phyloP scores from a whole-genome alignment of 345 rosid genomes.

The Moricandia moricandioides region DNA sequence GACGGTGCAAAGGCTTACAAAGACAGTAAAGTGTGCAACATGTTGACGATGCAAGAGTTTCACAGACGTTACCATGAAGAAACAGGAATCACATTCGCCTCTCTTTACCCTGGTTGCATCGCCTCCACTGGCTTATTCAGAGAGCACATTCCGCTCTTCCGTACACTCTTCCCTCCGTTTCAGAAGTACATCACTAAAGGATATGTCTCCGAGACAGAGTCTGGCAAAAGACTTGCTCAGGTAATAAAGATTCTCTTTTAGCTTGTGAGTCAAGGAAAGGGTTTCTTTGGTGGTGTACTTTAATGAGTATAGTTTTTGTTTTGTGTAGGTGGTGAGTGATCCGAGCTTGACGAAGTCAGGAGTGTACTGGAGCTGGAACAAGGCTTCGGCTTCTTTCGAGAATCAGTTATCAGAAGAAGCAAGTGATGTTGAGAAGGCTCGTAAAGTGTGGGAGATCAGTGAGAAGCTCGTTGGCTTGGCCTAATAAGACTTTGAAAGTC shows the following conservation, averaged over 20 bases:
- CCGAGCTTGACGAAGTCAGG: conserved; percentile 97
- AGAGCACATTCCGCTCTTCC: conserved; percentile 93
- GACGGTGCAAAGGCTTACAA: conserved; percentile 98
- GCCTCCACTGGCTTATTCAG: conserved; percentile 95
- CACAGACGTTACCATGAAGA: conserved; percentile 91
- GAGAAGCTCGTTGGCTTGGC: conserved; percentile 98
- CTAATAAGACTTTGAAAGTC: conserved; percentile 19
- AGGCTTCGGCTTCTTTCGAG: conserved; percentile 85
- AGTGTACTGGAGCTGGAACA: conserved; percentile 99
- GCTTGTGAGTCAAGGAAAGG: neutral
- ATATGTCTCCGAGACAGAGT: conserved; percentile 78
- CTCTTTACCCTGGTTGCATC: conserved; percentile 95
- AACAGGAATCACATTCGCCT: conserved; percentile 78
- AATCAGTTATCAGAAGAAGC: conserved; percentile 94
- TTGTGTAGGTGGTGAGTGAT: conserved; percentile 73
- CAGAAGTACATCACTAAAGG: conserved; percentile 99
- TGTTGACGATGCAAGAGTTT: conserved; percentile 95
- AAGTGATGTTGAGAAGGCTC: conserved; percentile 79
- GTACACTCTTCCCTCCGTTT: conserved; percentile 92
- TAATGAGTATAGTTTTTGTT: neutral
- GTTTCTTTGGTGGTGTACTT: conserved; percentile 2
- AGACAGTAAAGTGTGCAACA: conserved; percentile 98
- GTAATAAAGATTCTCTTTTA: conserved; percentile 29
- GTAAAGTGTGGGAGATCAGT: conserved; percentile 89
- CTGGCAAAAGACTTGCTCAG: conserved; percentile 83